These are phyloP conservation scores for Penicillium sp. DNA, from an alignment of 2,329 filamentous ascomycete genomes.

Conservation along the genomic window DNA sequence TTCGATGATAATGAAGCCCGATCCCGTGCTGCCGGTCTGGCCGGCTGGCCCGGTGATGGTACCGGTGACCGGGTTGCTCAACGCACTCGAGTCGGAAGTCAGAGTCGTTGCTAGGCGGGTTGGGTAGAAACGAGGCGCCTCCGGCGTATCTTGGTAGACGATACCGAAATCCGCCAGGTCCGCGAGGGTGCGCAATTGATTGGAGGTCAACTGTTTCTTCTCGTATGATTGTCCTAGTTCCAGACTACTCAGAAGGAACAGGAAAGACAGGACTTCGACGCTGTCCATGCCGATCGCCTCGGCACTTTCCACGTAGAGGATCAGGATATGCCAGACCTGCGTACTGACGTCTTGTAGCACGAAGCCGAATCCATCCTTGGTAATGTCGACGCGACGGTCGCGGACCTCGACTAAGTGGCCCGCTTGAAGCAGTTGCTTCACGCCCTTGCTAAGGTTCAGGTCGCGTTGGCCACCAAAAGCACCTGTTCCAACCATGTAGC, in stretches of 20 bases:
- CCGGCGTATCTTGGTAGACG: constrained; percentile 66
- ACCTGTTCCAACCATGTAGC: constrained; percentile 78
- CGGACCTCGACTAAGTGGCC: constrained; percentile 76
- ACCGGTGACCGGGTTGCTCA: constrained; percentile 73
- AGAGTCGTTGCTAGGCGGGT: constrained; percentile 93
- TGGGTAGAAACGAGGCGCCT: constrained; percentile 71
- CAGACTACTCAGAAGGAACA: constrained; percentile 92
- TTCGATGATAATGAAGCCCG: constrained; percentile 90
- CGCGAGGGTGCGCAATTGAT: constrained; percentile 85
- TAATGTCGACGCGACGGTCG: constrained; percentile 70
- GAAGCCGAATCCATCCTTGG: constrained; percentile 91
- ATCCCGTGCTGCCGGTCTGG: constrained; percentile 36
- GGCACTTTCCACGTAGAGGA: constrained; percentile 88
- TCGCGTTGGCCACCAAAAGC: constrained; percentile 54
- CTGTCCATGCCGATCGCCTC: constrained; percentile 77
- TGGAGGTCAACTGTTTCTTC: constrained; percentile 78
- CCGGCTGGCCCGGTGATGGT: constrained; percentile 54
- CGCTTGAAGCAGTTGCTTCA: constrained; percentile 80
- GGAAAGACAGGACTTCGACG: constrained; percentile 92
- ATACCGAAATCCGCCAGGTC: constrained; percentile 92
- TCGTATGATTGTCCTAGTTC: constrained; percentile 92
- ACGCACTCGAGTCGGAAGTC: constrained; percentile 73
- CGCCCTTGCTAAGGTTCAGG: constrained; percentile 70
- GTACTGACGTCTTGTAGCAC: constrained; percentile 93
- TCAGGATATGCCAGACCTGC: constrained; percentile 93